Evolutionary conservation across 257 asterid species (phyloP).

Genomic region (Apocynum venetum): DNA sequence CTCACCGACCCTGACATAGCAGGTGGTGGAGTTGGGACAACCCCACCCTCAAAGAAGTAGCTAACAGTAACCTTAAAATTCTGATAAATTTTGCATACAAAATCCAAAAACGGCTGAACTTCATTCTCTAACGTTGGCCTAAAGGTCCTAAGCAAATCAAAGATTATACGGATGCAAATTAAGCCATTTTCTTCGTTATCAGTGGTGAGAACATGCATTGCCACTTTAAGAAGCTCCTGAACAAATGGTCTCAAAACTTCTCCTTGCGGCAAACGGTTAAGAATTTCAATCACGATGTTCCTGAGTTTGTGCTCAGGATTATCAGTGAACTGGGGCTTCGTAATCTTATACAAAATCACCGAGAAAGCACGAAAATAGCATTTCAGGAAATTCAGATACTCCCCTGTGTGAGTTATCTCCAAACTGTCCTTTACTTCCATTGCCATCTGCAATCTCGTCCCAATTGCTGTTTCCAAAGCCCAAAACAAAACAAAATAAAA

Average conservation of each 20-base stretch:
- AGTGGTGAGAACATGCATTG: slow-evolving; percentile 87
- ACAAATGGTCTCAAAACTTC: slow-evolving; percentile 96
- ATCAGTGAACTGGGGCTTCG: slow-evolving; percentile 87
- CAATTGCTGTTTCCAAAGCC: slow-evolving; percentile 56
- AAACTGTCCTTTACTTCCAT: slow-evolving; percentile 98
- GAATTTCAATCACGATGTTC: slow-evolving; percentile 80
- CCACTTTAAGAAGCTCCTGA: slow-evolving; percentile 91
- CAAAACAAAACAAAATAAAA: background rate
- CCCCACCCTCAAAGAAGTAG: slow-evolving; percentile 96
- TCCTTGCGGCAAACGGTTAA: slow-evolving; percentile 95
- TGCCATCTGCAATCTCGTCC: slow-evolving; percentile 85
- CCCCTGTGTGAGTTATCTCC: slow-evolving; percentile 99
- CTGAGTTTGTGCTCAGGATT: slow-evolving; percentile 93
- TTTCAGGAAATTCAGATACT: slow-evolving; percentile 82
- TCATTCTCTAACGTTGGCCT: slow-evolving; percentile 86
- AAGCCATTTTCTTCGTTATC: slow-evolving; percentile 97
- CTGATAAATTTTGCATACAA: slow-evolving; percentile 94
- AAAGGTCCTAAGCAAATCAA: slow-evolving; percentile 94
- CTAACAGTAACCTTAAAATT: slow-evolving; percentile 84
- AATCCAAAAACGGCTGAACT: slow-evolving; percentile 98
- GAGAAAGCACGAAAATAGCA: slow-evolving; percentile 95
- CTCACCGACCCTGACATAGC: slow-evolving; percentile 56
- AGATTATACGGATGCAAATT: slow-evolving; percentile 90
- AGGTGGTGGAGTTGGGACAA: slow-evolving; percentile 74
- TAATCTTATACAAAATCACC: slow-evolving; percentile 56